A percentile compares a stretch with the other conserved stretches of the same genome.
Evolutionary conservation across 2,329 filamentous ascomycete species (phyloP).

Genomic region (Ceratocystiopsis sp.): DNA sequence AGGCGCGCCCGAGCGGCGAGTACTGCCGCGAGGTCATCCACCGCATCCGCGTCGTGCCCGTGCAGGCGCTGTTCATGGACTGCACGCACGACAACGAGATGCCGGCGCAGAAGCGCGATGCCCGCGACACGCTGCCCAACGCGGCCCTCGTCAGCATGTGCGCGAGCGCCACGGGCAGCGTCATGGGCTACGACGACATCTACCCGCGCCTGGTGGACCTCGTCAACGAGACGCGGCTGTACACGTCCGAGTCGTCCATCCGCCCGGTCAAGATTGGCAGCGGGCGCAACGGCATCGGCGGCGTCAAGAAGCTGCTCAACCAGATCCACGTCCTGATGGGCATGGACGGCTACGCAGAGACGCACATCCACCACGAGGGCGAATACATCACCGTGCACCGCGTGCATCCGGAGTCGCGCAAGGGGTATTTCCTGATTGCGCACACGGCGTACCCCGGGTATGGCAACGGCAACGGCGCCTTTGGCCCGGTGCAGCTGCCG

Average conservation of each 20-base stretch:
- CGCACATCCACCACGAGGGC: conserved; percentile 88
- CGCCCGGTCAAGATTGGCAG: conserved; percentile 46
- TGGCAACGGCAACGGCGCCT: conserved; percentile 64
- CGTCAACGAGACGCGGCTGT: conserved; percentile 72
- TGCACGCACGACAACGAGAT: conserved; percentile 98
- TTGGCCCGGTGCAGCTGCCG: conserved; percentile 61
- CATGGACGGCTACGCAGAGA: conserved; percentile 84
- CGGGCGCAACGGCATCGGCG: conserved; percentile 70
- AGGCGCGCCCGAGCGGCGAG: background rate
- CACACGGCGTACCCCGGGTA: conserved; percentile 92
- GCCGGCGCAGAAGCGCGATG: conserved; percentile 86
- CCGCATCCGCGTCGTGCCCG: conserved; percentile 69
- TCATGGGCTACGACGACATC: conserved; percentile 95
- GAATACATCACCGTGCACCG: conserved; percentile 94
- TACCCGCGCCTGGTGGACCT: conserved; percentile 89
- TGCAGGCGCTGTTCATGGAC: conserved; percentile 95
- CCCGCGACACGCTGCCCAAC: conserved; percentile 83
- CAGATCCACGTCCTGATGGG: conserved; percentile 93
- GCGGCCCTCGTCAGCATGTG: conserved; percentile 94
- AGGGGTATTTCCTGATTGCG: conserved; percentile 88
- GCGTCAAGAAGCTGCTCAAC: conserved; percentile 84
- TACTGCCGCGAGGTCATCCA: conserved; percentile 50
- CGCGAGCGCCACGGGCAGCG: conserved; percentile 80
- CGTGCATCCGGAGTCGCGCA: conserved; percentile 79
- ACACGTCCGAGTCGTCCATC: conserved; percentile 51